These are phyloP conservation scores for Termitomyces sp. DNA, from an alignment of 768 basidiomycete species.

Conservation along the genomic window DNA sequence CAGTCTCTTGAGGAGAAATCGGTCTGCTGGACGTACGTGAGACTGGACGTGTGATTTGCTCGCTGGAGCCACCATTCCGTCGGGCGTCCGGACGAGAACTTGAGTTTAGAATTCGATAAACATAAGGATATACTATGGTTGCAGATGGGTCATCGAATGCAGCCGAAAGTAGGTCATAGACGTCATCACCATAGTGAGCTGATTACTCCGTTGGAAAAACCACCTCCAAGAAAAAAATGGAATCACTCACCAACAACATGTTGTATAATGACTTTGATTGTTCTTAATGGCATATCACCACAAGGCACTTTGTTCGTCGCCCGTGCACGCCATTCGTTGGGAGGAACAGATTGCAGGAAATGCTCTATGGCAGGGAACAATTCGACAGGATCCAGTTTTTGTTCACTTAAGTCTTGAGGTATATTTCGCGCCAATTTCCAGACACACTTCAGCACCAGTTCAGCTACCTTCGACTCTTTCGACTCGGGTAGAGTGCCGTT, in stretches of 20 bases:
- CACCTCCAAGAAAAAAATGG: background rate
- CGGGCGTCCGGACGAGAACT: slow-evolving; percentile 41
- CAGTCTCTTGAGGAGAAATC: slow-evolving; percentile 65
- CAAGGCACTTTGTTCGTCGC: slow-evolving; percentile 90
- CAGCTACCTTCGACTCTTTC: slow-evolving; percentile 84
- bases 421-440: slow-evolving; percentile 98
- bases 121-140: slow-evolving; percentile 95
- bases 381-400: slow-evolving; percentile 79
- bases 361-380: slow-evolving; percentile 91
- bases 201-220: slow-evolving; percentile 3
- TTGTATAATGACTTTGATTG: slow-evolving; percentile 98
- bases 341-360: slow-evolving; percentile 89
- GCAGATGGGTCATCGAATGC: slow-evolving; percentile 96
- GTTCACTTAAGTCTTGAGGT: slow-evolving; percentile 82
- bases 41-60: slow-evolving; percentile 40
- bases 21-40: slow-evolving; percentile 68
- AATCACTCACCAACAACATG: slow-evolving; percentile 83
- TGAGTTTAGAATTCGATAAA: slow-evolving; percentile 86
- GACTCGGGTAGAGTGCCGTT: slow-evolving; percentile 71
- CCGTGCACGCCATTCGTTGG: slow-evolving; percentile 93
- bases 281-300: slow-evolving; percentile 96
- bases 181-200: slow-evolving; percentile 85
- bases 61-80: slow-evolving; percentile 28
- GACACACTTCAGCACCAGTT: slow-evolving; percentile 92
- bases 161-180: slow-evolving; percentile 85